These are phyloP conservation scores for Apophysomyces trapeziformis DNA, from an alignment of 371 early-diverging fungal species.

Conservation along the genomic window DNA sequence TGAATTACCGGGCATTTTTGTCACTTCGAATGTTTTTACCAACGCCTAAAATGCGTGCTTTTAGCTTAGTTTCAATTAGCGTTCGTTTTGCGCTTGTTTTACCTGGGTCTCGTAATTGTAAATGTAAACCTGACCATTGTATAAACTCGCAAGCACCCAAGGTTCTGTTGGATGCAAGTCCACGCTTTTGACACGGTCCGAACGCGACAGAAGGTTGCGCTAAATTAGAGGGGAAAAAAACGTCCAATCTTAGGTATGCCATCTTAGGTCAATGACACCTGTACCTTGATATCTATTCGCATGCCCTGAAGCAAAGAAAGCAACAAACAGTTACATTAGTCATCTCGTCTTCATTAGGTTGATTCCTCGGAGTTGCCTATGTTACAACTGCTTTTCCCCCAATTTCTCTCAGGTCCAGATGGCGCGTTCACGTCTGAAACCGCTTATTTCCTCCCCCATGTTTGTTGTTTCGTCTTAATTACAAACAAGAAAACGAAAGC, in stretches of 20 bases:
- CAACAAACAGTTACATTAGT: not conserved
- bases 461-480: not conserved
- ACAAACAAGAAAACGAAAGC: no score
- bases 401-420: slow-evolving; percentile 7
- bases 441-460: not conserved
- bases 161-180: slow-evolving; percentile 99
- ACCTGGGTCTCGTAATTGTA: slow-evolving; percentile 99
- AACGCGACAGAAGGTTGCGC: slow-evolving; percentile 82
- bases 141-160: slow-evolving; percentile 96
- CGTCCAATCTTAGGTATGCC: slow-evolving; percentile 1
- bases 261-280: not conserved
- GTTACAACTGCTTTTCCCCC: not conserved
- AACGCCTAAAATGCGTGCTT: slow-evolving; percentile 62
- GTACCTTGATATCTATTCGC: slow-evolving; percentile 71
- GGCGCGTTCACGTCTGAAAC: not conserved
- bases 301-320: slow-evolving; percentile 50
- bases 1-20: slow-evolving; percentile 80
- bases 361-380: not conserved
- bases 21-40: slow-evolving; percentile 96
- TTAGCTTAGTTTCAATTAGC: no score
- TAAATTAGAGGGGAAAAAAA: slow-evolving; percentile 34
- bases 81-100: slow-evolving; percentile 6
- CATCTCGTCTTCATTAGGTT: not conserved
- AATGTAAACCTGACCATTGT: slow-evolving; percentile 96
- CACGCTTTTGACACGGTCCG: slow-evolving; percentile 97